Base-by-base conservation (phyloP, 2,329 filamentous ascomycete species). In the Curvularia sp. region DNA sequence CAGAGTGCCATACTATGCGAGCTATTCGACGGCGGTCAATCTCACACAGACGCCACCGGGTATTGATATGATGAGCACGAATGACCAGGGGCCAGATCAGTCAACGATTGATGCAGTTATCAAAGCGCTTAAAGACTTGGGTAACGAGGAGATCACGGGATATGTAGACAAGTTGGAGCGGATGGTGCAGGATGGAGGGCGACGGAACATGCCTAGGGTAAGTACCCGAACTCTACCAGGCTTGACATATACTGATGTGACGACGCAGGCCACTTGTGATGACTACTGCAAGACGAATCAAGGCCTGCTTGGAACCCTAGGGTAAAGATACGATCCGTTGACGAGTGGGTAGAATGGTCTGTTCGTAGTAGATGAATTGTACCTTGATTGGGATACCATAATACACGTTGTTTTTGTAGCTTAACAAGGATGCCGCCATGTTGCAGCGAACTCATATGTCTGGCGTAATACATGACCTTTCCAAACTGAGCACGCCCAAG, bases 11-110 rank as follows among this genome's bases (percentile, higher is more conserved):
- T 68, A 65, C 42, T 65, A 65, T 32, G 45, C 53, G 2, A 57
- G 53, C 9, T 66, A 68, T 27, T 57, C 64, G 1, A 65, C 62
- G 1, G 52, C 53, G 4, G 49, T 53, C 5, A 45, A 53, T 10
- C 27, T 49, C 8, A 65, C 59, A 1, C 15, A 49, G 3, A 66
- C 65, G 15, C 62, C 62, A 2, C 42, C 60, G 3, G 64, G 62
- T 3, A 60, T 68, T 38, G 64, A 66, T 32, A 34, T 68, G 32
- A 55, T 67, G 60, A 64, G 62, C n/a, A 56, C 53, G 8, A 55
- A 19, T 10, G 50, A 59, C 8, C 8, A 34, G 10, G 47, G 47
- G 10, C 47, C 47, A 13, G 66, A 65, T 43, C 41, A 55, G 18
- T 28, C 18, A 8, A 68, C 64, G 3, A 38, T 49, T 6, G 13